phyloP scores from a whole-genome alignment of 2,329 filamentous ascomycete species.

The Penicillium sp. region DNA sequence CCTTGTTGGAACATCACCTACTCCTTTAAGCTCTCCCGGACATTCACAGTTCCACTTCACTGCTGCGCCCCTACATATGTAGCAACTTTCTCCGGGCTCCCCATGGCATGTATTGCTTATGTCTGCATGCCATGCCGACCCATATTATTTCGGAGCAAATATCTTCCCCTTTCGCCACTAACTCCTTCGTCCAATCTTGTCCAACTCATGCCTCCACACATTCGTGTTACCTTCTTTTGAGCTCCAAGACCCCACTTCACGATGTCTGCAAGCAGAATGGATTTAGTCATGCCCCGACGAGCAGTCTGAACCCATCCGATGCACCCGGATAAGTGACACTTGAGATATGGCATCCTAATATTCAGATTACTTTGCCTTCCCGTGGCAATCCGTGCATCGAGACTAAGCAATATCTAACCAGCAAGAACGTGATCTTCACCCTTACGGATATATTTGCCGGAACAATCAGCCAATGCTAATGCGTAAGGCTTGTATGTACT shows the following conservation, averaged over 20 bases:
- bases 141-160: background rate
- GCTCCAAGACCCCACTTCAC: background rate
- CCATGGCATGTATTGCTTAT: background rate
- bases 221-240: background rate
- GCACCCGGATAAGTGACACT: background rate
- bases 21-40: background rate
- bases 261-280: background rate
- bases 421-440: background rate
- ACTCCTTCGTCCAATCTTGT: background rate
- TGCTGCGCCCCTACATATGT: background rate
- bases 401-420: background rate
- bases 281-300: background rate
- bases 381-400: background rate
- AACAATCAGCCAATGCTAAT: background rate
- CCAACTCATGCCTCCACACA: background rate
- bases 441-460: background rate
- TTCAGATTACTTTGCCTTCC: background rate
- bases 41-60: conserved; percentile 5
- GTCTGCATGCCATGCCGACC: background rate
- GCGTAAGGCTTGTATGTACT: background rate
- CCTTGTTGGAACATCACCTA: background rate
- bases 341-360: background rate
- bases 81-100: background rate
- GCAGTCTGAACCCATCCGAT: background rate
- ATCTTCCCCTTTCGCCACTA: background rate